Base-by-base conservation (phyloP, 2,329 filamentous ascomycete genomes). In the Talaromyces sp. region DNA sequence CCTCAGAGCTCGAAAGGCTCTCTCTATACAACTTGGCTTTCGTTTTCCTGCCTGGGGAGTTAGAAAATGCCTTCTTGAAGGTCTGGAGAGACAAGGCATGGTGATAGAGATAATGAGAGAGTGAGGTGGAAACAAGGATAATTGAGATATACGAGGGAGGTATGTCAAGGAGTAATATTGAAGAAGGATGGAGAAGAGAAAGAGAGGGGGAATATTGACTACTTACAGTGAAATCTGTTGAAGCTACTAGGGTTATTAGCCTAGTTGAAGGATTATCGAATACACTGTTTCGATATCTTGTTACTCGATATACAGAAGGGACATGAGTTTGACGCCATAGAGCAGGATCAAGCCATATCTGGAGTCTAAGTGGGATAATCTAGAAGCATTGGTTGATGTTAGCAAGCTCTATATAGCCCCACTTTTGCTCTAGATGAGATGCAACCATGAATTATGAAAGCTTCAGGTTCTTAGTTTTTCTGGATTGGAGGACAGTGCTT, bases 11-110 rank as follows among this genome's bases (percentile, higher is more conserved):
- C 27, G 60, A 62, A 54, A 37, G 16, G 31, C 8, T 19, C 22
- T 22, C 6, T 41, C 16, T 39, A 54, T 39, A 35, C 60, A 62
- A 41, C 24, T 31, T n/a, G 27, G 10, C 35, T 35, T 62, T 8
- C 22, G 37, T 22, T 62, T 39, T 54, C 27, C 60, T 62, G 47
- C 35, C 37, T 54, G 54, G 22, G 47, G 35, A 22, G 60, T 62
- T 41, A 62, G 60, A 27, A 37, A 41, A n/a, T 5, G 10, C 10
- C 11, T 24, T 19, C 16, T 62, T 19, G 35, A 54, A 43, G 47
- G 60, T 10, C 9, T 62, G n/a, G 14, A 39, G 8, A 62, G 47
- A 19, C 47, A 54, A 41, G 35, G 24, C 60, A 54, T 62, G 47
- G 22, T 33, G 60, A 41, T 27, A 24, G 22, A 22, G n/a, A 8